A percentile compares a stretch with the other conserved stretches of the same genome.
phyloP scores from a whole-genome alignment of 805 yeast species.

The Zygosaccharomyces bailii region DNA sequence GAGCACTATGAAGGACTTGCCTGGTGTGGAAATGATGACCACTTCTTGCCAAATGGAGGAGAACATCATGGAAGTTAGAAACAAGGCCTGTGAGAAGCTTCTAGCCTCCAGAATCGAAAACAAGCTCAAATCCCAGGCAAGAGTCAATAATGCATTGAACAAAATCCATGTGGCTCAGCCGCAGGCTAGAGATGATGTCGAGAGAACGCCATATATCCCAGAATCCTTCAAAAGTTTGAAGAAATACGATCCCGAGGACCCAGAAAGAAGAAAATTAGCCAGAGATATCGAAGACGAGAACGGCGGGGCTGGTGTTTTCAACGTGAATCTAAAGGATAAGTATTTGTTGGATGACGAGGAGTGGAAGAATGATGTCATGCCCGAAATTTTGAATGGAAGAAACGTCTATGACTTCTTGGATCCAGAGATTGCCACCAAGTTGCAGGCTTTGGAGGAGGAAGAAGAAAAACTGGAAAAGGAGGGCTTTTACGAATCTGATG shows the following conservation, averaged over 20 bases:
- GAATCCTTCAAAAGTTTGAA: slow-evolving; percentile 58
- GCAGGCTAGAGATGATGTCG: slow-evolving; percentile 78
- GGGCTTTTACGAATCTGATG: slow-evolving; percentile 93
- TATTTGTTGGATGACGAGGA: slow-evolving; percentile 91
- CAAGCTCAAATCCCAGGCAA: slow-evolving; percentile 87
- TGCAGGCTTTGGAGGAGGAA: slow-evolving; percentile 94
- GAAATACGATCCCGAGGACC: slow-evolving; percentile 76
- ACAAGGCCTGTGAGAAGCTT: slow-evolving; percentile 95
- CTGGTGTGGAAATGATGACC: slow-evolving; percentile 89
- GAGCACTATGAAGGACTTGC: slow-evolving; percentile 56
- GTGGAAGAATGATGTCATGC: slow-evolving; percentile 97
- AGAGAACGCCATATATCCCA: slow-evolving; percentile 79
- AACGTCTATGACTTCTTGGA: slow-evolving; percentile 97
- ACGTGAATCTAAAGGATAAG: slow-evolving; percentile 87
- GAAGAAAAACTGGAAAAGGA: slow-evolving; percentile 90
- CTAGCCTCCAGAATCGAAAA: slow-evolving; percentile 94
- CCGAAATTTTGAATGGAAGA: slow-evolving; percentile 93
- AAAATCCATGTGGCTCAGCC: slow-evolving; percentile 95
- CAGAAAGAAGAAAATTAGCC: slow-evolving; percentile 75
- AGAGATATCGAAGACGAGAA: slow-evolving; percentile 89
- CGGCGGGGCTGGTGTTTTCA: slow-evolving; percentile 99
- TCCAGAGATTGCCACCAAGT: slow-evolving; percentile 88
- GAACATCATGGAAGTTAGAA: slow-evolving; percentile 92
- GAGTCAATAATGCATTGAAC: slow-evolving; percentile 84
- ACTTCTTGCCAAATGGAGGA: slow-evolving; percentile 93